Evolutionary conservation across 805 yeast genomes (phyloP).

Genomic region (Komagataella pseudopastoris): DNA sequence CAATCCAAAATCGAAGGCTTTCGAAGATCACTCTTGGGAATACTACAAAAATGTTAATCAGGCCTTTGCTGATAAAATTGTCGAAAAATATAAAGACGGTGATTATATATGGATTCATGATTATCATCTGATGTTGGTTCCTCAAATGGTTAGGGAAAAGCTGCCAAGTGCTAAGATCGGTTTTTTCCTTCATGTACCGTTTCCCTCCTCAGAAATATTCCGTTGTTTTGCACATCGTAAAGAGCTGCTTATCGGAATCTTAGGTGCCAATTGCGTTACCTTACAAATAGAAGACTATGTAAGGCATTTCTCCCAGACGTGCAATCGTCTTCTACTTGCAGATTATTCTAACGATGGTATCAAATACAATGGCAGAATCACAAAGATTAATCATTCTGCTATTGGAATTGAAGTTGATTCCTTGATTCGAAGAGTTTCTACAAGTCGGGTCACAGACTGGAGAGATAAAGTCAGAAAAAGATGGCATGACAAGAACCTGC

Average conservation of each 20-base stretch:
- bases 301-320: constrained; percentile 85
- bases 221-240: constrained; percentile 85
- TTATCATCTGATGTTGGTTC: constrained; percentile 80
- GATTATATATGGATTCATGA: constrained; percentile 91
- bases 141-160: constrained; percentile 63
- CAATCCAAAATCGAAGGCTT: constrained; percentile 84
- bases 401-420: constrained; percentile 69
- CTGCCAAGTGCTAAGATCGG: constrained; percentile 83
- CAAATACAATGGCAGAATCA: constrained; percentile 43
- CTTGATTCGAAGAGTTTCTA: constrained; percentile 30
- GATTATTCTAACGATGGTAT: constrained; percentile 59
- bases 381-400: constrained; percentile 46
- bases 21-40: constrained; percentile 92
- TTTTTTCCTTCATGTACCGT: constrained; percentile 83
- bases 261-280: constrained; percentile 79
- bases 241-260: constrained; percentile 61
- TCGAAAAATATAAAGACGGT: constrained; percentile 52
- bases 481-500: constrained; percentile 59
- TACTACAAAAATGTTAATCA: constrained; percentile 68
- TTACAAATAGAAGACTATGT: constrained; percentile 92
- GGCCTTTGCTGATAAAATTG: constrained; percentile 63
- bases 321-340: constrained; percentile 70
- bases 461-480: constrained; percentile 57
- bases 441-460: constrained; percentile 46
- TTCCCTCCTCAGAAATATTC: constrained; percentile 92